phyloP scores from a whole-genome alignment of 495 filamentous ascomycete genomes.

The Lasiosphaeria hispida region DNA sequence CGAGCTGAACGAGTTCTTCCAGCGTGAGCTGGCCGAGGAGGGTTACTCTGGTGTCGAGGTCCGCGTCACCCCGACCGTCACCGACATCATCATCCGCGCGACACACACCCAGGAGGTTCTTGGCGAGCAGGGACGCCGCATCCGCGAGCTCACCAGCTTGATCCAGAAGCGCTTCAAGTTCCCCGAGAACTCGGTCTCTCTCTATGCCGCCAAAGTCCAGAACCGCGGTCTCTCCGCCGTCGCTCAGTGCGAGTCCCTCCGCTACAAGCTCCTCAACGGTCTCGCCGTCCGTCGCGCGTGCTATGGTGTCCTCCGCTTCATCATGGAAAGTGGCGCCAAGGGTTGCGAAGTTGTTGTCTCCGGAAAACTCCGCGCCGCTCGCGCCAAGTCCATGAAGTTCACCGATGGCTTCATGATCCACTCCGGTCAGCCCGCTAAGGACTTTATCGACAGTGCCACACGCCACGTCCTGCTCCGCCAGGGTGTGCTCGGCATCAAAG shows the following conservation, averaged over 20 bases:
- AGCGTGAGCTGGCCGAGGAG: constrained; percentile 99
- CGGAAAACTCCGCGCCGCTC: constrained; percentile 96
- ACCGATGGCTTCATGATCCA: constrained; percentile 99
- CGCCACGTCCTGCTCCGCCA: constrained; percentile 99
- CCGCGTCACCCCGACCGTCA: constrained; percentile 98
- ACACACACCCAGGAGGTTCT: constrained; percentile 99
- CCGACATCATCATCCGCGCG: constrained; percentile 99
- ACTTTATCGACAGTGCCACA: constrained; percentile 98
- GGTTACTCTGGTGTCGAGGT: constrained; percentile 99
- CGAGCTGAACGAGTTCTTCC: constrained; percentile 99
- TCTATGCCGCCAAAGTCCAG: constrained; percentile 99
- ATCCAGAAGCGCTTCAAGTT: constrained; percentile 99
- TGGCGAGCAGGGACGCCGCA: constrained; percentile 98
- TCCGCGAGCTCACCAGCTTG: constrained; percentile 98
- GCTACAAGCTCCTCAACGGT: constrained; percentile 99
- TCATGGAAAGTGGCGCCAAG: constrained; percentile 99
- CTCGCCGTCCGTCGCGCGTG: constrained; percentile 95
- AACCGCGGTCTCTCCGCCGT: constrained; percentile 99
- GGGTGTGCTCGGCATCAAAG: constrained; percentile 99
- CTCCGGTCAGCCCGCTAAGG: constrained; percentile 98
- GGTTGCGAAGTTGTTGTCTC: constrained; percentile 99
- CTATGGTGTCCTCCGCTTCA: constrained; percentile 99
- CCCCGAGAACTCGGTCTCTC: constrained; percentile 98
- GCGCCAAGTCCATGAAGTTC: constrained; percentile 99
- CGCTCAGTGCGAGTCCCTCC: constrained; percentile 98